Conservation (phyloP, 805 yeast species). For the Isabelozyma gotoi region DNA sequence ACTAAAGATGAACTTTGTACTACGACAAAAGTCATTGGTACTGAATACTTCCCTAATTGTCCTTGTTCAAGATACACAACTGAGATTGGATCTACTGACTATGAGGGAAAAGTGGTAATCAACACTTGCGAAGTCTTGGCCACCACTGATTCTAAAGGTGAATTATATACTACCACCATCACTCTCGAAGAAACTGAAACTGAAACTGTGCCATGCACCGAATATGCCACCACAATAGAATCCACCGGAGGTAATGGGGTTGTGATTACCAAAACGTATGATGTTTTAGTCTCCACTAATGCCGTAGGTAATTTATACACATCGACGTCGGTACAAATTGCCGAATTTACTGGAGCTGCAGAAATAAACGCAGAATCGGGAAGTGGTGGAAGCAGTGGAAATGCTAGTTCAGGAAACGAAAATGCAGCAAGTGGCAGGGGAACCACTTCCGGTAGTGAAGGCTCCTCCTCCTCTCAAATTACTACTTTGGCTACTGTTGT, state of each 20-base stretch:
- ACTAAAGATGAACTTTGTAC: too few species aligned
- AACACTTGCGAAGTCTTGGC: conserved; percentile 16
- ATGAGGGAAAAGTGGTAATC: conserved; percentile 11
- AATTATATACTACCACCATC: conserved; percentile 9
- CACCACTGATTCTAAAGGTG: conserved; percentile 10
- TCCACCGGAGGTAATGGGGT: background rate
- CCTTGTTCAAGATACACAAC: conserved; percentile 11
- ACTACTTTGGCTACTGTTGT: too few species aligned
- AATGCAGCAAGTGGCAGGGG: too few species aligned
- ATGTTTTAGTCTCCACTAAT: background rate
- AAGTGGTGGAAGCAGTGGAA: too few species aligned
- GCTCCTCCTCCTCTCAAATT: too few species aligned
- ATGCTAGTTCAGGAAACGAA: too few species aligned
- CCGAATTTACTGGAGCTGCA: too few species aligned
- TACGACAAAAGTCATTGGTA: too few species aligned
- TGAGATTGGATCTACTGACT: conserved; percentile 8
- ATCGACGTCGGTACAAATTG: too few species aligned
- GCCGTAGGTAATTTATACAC: background rate
- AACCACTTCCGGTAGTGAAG: too few species aligned
- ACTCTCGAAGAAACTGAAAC: background rate
- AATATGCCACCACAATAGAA: background rate
- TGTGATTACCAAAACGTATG: background rate
- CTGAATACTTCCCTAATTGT: too few species aligned
- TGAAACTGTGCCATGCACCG: background rate
- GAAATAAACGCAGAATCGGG: too few species aligned